These are phyloP conservation scores for Boletus sp. DNA, from an alignment of 1,284 basidiomycete genomes.

Conservation along the genomic window DNA sequence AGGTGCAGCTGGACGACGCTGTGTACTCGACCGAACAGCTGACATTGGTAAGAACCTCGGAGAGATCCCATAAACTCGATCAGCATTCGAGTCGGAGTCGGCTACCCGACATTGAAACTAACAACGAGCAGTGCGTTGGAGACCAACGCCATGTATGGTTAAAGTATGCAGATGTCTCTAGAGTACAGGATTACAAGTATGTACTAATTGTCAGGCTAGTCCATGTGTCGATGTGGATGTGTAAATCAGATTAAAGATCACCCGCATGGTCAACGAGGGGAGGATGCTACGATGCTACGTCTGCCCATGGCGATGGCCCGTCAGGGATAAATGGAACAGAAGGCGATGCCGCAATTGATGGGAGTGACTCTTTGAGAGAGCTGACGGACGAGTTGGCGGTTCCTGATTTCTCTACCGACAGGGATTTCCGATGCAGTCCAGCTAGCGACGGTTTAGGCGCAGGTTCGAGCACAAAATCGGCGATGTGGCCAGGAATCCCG, in stretches of 20 bases:
- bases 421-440: slow-evolving; percentile 19
- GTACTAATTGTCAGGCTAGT: not conserved
- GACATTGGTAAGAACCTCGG: slow-evolving; percentile 25
- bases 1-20: slow-evolving; percentile 27
- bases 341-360: slow-evolving; percentile 6
- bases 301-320: slow-evolving; percentile 33
- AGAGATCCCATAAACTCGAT: too few species aligned
- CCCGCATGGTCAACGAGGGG: not conserved
- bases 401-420: slow-evolving; percentile 12
- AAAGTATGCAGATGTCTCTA: slow-evolving; percentile 1
- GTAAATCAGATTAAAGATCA: slow-evolving; percentile 12
- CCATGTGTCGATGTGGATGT: not conserved
- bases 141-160: not conserved
- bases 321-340: slow-evolving; percentile 15
- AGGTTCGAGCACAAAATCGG: slow-evolving; percentile 22
- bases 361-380: slow-evolving; percentile 10
- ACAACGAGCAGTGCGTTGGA: not conserved
- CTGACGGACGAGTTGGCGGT: slow-evolving; percentile 1
- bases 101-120: slow-evolving; percentile 4
- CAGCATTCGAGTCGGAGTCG: not conserved
- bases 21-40: slow-evolving; percentile 17
- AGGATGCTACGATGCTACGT: slow-evolving; percentile 12
- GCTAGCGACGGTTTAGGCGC: slow-evolving; percentile 19
- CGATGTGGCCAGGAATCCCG: slow-evolving; percentile 6
- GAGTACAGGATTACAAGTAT: slow-evolving; percentile 11